A percentile compares a stretch with the other conserved stretches of the same genome.
phyloP scores from a whole-genome alignment of 2,329 filamentous ascomycete species.

The Grosmannia clavigera region DNA sequence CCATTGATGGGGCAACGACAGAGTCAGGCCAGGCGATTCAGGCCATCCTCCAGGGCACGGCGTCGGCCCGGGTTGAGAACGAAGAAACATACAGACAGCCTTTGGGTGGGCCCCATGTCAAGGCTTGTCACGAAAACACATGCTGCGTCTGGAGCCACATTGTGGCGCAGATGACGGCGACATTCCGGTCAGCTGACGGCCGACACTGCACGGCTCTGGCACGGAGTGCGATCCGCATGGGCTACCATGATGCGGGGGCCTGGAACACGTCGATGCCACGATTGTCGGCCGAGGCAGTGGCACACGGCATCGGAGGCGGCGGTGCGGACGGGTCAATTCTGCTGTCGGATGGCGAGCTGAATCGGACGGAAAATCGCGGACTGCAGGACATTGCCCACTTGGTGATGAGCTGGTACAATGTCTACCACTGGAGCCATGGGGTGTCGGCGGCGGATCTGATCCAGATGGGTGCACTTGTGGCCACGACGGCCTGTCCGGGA shows the following conservation, averaged over 20 bases:
- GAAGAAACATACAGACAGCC: constrained; percentile 12
- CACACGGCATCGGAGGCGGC: constrained; percentile 5
- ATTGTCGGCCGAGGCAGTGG: not conserved
- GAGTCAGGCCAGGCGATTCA: constrained; percentile 24
- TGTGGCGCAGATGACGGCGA: constrained; percentile 20
- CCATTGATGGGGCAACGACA: constrained; percentile 19
- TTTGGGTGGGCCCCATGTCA: constrained; percentile 11
- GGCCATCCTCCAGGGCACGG: constrained; percentile 18
- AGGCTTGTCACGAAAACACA: constrained; percentile 15
- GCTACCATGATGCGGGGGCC: constrained; percentile 33
- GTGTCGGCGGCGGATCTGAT: constrained; percentile 42
- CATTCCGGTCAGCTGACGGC: constrained; percentile 18
- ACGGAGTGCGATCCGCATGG: constrained; percentile 30
- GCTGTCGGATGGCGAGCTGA: constrained; percentile 25
- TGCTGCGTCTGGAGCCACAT: constrained; percentile 29
- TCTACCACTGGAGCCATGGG: constrained; percentile 22
- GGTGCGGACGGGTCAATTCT: constrained; percentile 35
- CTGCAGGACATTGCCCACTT: constrained; percentile 27
- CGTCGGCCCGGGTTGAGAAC: constrained; percentile 11
- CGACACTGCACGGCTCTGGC: constrained; percentile 18
- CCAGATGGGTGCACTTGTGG: constrained; percentile 34
- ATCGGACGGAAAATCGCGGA: constrained; percentile 30
- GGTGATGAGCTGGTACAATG: constrained; percentile 24
- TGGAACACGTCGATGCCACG: constrained; percentile 20
- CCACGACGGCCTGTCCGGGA: constrained; percentile 36